Percentiles rank a stretch among this genome's conserved stretches.
Evolutionary conservation across 768 basidiomycete species (phyloP).

Genomic region (Suillus plorans): DNA sequence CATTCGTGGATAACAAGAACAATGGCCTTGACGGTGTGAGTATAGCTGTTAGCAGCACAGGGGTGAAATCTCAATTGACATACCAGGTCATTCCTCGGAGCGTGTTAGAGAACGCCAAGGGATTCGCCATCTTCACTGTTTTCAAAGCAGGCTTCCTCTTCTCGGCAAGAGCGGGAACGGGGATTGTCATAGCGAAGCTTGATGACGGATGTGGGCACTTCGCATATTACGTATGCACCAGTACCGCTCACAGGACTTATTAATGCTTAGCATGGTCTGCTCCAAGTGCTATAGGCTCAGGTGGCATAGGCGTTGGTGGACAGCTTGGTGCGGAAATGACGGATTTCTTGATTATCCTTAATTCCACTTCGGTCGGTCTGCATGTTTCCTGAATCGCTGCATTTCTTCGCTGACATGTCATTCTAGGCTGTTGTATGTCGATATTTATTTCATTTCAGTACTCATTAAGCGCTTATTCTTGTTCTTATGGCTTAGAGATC

Average conservation of each 20-base stretch:
- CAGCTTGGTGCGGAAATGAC: slow-evolving; percentile 86
- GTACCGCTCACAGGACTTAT: slow-evolving; percentile 3
- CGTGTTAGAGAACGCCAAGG: slow-evolving; percentile 57
- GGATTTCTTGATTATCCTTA: slow-evolving; percentile 88
- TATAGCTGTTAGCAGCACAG: slow-evolving; percentile 3
- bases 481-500: slow-evolving; percentile 48
- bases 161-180: slow-evolving; percentile 77
- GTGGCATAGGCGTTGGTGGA: slow-evolving; percentile 85
- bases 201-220: slow-evolving; percentile 71
- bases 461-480: slow-evolving; percentile 10
- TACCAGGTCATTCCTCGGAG: slow-evolving; percentile 52
- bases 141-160: slow-evolving; percentile 72
- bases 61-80: neutral
- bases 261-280: slow-evolving; percentile 76
- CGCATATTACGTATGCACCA: slow-evolving; percentile 2
- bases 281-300: slow-evolving; percentile 93
- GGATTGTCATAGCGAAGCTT: slow-evolving; percentile 84
- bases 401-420: slow-evolving; percentile 5
- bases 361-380: slow-evolving; percentile 61
- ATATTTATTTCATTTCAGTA: slow-evolving; percentile 1
- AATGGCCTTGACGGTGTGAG: slow-evolving; percentile 81
- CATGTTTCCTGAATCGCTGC: slow-evolving; percentile 9
- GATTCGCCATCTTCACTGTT: slow-evolving; percentile 91
- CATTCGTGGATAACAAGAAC: slow-evolving; percentile 78
- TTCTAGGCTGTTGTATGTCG: slow-evolving; percentile 61